These are phyloP conservation scores for Cryphonectria radicalis DNA, from an alignment of 2,329 filamentous ascomycete genomes.

Conservation along the genomic window DNA sequence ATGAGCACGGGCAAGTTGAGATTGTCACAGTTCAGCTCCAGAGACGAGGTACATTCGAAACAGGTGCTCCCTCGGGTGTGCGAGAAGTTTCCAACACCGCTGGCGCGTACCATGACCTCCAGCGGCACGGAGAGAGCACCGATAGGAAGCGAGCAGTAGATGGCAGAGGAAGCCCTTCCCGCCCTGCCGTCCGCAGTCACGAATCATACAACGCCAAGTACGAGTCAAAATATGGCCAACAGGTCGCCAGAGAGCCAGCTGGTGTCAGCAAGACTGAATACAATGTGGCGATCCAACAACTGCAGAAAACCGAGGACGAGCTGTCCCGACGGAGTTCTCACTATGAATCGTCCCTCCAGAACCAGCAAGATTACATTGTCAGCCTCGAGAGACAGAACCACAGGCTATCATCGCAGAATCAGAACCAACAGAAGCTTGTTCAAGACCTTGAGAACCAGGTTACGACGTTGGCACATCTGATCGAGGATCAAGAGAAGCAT, in stretches of 20 bases:
- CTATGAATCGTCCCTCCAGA: not conserved
- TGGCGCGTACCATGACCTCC: not conserved
- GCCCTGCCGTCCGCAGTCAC: not conserved
- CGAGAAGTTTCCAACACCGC: not conserved
- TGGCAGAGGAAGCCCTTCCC: not conserved
- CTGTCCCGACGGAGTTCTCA: not conserved
- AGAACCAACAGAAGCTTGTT: not conserved
- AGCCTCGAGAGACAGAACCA: not conserved
- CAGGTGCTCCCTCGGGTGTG: not conserved
- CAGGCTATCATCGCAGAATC: not conserved
- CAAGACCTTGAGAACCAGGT: constrained; percentile 1
- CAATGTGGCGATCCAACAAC: not conserved
- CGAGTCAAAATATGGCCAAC: not conserved
- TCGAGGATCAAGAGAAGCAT: constrained; percentile 3
- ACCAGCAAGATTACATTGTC: not conserved
- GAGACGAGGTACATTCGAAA: not conserved
- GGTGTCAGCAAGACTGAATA: not conserved
- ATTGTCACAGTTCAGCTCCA: not conserved
- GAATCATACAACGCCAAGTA: constrained; percentile 4
- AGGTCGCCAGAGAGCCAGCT: not conserved
- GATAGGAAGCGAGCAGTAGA: not conserved
- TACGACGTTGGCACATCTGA: not conserved
- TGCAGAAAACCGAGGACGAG: not conserved
- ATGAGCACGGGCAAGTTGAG: not conserved
- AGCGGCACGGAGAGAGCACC: not conserved